These are phyloP conservation scores for Populus alba DNA, from an alignment of 345 rosid species.

Conservation along the genomic window DNA sequence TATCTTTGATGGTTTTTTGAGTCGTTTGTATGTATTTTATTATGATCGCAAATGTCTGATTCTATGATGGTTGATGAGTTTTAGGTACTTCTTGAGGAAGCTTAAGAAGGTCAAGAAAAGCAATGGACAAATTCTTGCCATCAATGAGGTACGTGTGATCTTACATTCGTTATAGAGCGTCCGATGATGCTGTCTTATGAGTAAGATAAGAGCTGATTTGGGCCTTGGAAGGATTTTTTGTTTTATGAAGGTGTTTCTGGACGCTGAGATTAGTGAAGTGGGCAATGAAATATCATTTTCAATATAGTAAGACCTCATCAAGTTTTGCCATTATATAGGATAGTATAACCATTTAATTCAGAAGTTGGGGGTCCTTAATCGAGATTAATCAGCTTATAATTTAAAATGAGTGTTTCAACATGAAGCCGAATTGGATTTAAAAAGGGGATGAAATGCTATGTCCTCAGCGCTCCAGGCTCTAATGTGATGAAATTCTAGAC, in stretches of 20 bases:
- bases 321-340: too few species aligned
- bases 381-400: too few species aligned
- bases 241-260: neutral
- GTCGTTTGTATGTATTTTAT: neutral
- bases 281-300: too few species aligned
- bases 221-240: neutral
- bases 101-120: slow-evolving; percentile 56
- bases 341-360: too few species aligned
- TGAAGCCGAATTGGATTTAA: too few species aligned
- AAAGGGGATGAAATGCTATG: neutral
- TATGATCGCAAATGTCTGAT: neutral
- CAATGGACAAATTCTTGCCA: slow-evolving; percentile 52
- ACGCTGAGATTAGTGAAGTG: too few species aligned
- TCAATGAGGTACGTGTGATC: slow-evolving; percentile 44
- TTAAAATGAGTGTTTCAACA: too few species aligned
- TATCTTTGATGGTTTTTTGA: neutral
- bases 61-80: neutral
- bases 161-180: neutral
- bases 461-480: too few species aligned
- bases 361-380: too few species aligned
- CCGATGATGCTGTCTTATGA: neutral
- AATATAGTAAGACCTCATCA: too few species aligned
- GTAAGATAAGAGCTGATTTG: neutral
- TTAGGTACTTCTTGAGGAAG: slow-evolving; percentile 54
- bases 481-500: neutral